Evolutionary conservation across 257 asterid species (phyloP).

Genomic region (Solanum raphanifolium): DNA sequence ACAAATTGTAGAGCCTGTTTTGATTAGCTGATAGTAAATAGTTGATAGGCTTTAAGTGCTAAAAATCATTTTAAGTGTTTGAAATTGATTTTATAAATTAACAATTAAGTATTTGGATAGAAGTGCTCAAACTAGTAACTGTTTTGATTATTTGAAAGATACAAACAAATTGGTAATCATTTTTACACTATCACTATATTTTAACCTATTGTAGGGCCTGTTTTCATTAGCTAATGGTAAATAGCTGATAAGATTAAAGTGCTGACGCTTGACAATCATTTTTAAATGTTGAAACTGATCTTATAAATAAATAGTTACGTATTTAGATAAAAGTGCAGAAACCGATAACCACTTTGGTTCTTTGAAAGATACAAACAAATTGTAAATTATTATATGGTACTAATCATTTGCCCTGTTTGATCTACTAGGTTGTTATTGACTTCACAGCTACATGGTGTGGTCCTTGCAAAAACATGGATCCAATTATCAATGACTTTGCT

Average conservation of each 20-base stretch:
- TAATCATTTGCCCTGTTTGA: not conserved
- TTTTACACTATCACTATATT: not conserved
- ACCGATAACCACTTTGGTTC: not conserved
- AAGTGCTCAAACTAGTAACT: not conserved
- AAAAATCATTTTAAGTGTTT: no score
- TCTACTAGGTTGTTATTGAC: slow-evolving; percentile 47
- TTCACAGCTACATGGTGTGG: slow-evolving; percentile 79
- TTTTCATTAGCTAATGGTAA: not conserved
- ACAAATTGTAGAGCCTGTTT: not conserved
- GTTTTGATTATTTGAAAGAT: slow-evolving; percentile 16
- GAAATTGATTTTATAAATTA: not conserved
- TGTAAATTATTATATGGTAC: not conserved
- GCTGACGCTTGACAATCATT: not conserved
- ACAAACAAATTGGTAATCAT: slow-evolving; percentile 13
- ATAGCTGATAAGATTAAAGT: not conserved
- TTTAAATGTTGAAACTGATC: not conserved
- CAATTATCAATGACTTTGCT: slow-evolving; percentile 41
- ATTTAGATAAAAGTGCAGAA: not conserved
- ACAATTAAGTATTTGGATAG: not conserved
- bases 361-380: not conserved
- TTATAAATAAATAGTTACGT: not conserved
- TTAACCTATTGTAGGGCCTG: not conserved
- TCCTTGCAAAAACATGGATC: slow-evolving; percentile 46
- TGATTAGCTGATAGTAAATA: not conserved
- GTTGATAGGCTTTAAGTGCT: not conserved